Evolutionary conservation across 805 yeast genomes (phyloP).

Genomic region (Myxozyma nipponensis): DNA sequence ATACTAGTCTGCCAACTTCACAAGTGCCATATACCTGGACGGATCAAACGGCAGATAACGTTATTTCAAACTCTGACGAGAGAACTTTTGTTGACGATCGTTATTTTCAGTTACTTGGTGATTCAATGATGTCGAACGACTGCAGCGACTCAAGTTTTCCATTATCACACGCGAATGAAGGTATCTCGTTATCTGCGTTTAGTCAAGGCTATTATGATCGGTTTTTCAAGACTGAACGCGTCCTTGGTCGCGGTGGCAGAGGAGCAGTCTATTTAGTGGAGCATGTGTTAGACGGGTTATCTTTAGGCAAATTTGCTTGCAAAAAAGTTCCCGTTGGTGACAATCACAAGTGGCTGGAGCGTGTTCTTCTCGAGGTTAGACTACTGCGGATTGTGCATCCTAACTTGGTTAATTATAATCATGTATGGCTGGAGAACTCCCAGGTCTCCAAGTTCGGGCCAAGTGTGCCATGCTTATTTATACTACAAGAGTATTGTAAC

Average conservation of each 20-base stretch:
- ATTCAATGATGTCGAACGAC: neutral
- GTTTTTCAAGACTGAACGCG: conserved; percentile 56
- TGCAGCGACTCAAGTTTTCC: neutral
- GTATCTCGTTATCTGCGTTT: conserved; percentile 54
- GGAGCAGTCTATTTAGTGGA: conserved; percentile 83
- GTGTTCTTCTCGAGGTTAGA: conserved; percentile 73
- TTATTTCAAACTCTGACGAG: neutral
- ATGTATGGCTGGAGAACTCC: conserved; percentile 83
- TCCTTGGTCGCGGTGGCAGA: conserved; percentile 77
- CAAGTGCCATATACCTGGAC: too few relatives aligned
- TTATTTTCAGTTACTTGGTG: conserved; percentile 21
- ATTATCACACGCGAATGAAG: conserved; percentile 2
- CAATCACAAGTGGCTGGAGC: conserved; percentile 61
- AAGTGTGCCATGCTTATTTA: conserved; percentile 67
- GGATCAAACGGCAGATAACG: neutral
- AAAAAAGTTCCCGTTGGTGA: conserved; percentile 83
- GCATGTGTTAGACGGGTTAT: conserved; percentile 67
- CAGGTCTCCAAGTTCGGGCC: conserved; percentile 52
- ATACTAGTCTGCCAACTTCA: too few relatives aligned
- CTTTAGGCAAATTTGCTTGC: conserved; percentile 76
- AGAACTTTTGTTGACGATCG: conserved; percentile 19
- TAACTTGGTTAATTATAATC: conserved; percentile 78
- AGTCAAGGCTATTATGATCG: conserved; percentile 75
- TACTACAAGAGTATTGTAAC: conserved; percentile 80
- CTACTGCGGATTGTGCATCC: conserved; percentile 53